phyloP scores from a whole-genome alignment of 1,284 basidiomycete genomes.

The Trametes versicolor region DNA sequence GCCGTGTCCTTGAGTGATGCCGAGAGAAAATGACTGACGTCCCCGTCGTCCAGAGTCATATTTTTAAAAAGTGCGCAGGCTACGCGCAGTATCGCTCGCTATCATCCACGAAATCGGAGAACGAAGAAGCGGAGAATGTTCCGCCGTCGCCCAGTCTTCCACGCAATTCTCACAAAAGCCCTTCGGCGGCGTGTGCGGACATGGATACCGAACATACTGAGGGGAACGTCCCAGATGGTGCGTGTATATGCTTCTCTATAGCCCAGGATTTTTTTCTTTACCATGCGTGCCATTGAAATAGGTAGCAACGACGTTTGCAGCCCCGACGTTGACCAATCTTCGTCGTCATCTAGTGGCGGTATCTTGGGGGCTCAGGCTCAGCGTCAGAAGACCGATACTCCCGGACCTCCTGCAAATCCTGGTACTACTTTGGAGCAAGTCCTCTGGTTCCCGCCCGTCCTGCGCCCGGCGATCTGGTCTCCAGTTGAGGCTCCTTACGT shows the following conservation, averaged over 20 bases:
- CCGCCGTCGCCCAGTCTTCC: not conserved
- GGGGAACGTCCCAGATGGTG: no score
- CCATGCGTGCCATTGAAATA: no score
- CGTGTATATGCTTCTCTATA: no score
- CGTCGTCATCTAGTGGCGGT: no score
- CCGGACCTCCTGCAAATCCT: not conserved
- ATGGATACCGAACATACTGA: no score
- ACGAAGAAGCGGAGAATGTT: not conserved
- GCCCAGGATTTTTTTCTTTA: no score
- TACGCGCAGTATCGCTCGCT: conserved; percentile 25
- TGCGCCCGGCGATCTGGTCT: conserved; percentile 29
- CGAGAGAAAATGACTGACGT: not conserved
- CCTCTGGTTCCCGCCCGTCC: not conserved
- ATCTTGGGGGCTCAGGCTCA: no score
- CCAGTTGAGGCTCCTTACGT: not conserved
- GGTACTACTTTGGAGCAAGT: not conserved
- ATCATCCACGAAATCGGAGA: not conserved
- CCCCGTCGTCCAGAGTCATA: conserved; percentile 21
- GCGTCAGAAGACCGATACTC: not conserved
- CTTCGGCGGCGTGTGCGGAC: no score
- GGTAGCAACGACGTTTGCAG: no score
- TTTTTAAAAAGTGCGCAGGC: conserved; percentile 22
- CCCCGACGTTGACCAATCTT: no score
- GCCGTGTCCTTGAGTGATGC: not conserved
- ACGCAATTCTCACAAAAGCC: no score